Base-by-base conservation (phyloP, 805 yeast genomes). In the Sugiyamaella marilandica region DNA sequence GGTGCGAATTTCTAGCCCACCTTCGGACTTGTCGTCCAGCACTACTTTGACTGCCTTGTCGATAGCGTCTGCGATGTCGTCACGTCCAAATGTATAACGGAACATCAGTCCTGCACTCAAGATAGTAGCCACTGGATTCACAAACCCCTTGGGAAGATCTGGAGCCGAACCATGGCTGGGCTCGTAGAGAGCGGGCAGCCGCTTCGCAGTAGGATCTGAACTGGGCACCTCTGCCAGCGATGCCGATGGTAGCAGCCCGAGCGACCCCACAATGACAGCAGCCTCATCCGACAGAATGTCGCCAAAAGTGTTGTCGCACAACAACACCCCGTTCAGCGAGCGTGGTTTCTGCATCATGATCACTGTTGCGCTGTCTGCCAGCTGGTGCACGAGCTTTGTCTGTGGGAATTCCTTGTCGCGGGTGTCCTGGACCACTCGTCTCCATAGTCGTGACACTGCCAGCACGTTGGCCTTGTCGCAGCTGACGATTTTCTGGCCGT, bases 161-260 rank as follows among this genome's bases (percentile, higher is more conserved):
- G 99, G 99, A 49, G 99, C 99, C 52, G 96, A 88, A 59, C 99
- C 99, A 74, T 92, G 99, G 68, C 97, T 90, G 69, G 99, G 99
- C 75, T 92, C 99, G 70, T 98, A 98, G 65, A 92, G 87, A 57
- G 94, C 97, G 67, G 92, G 91, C 10, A 29, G 16, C 18, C 36
- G 19, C 26, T 32, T 45, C 19, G 43, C 43, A 68, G 77, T 73
- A 67, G 89, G 96, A 32, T 89, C 80, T 70, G 89, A 78, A 68
- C 85, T 96, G 49, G 97, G 97, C 66, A 92, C 77, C n/a, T 96
- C 87, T 2, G 96, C 91, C 65, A 91, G 79, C 14, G 97, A 91
- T 2, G 98, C 92, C 53, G 96, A 87, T 46, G 98, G 98, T 59
- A 91, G 78, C 61, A 91, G 79, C 55, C 98, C 98, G 58, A 91